Conservation (phyloP, 177 flowering plant genomes). For the Vitis hybrid region DNA sequence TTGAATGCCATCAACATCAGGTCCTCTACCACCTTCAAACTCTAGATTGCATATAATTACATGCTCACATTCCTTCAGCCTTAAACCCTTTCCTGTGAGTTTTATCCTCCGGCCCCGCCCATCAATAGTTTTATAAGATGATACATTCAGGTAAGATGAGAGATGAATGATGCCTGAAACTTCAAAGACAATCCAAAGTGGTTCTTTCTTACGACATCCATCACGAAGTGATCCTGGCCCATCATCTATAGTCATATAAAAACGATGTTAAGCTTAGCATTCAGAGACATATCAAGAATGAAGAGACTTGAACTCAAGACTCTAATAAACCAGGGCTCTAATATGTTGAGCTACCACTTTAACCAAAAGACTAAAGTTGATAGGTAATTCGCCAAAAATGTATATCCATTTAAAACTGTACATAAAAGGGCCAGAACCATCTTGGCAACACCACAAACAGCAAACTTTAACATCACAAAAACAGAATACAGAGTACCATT, state of each 20-base stretch:
- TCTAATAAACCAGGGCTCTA: no score
- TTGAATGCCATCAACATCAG: slow-evolving; percentile 80
- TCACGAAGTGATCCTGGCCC: slow-evolving; percentile 84
- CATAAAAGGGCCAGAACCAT: no score
- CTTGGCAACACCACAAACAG: no score
- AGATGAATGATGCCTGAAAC: slow-evolving; percentile 77
- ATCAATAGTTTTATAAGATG: slow-evolving; percentile 82
- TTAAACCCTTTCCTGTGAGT: slow-evolving; percentile 73
- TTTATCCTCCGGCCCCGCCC: slow-evolving; percentile 85
- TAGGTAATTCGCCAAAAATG: no score
- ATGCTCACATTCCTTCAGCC: slow-evolving; percentile 82
- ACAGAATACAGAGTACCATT: no score
- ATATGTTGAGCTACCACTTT: no score
- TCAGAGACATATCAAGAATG: not conserved
- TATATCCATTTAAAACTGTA: no score
- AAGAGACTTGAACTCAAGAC: not conserved
- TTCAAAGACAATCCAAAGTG: slow-evolving; percentile 85
- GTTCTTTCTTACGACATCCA: slow-evolving; percentile 71
- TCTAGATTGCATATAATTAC: slow-evolving; percentile 83
- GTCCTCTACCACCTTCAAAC: slow-evolving; percentile 85
- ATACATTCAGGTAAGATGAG: slow-evolving; percentile 55
- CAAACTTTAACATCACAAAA: no score
- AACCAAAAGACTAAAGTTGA: no score
- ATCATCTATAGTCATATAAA: slow-evolving; percentile 48
- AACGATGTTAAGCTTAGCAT: not conserved